Evolutionary conservation across 768 basidiomycete species (phyloP), one percentile per base, ranked within the genome.

Genomic region (Boletus tylopilopsis): DNA sequence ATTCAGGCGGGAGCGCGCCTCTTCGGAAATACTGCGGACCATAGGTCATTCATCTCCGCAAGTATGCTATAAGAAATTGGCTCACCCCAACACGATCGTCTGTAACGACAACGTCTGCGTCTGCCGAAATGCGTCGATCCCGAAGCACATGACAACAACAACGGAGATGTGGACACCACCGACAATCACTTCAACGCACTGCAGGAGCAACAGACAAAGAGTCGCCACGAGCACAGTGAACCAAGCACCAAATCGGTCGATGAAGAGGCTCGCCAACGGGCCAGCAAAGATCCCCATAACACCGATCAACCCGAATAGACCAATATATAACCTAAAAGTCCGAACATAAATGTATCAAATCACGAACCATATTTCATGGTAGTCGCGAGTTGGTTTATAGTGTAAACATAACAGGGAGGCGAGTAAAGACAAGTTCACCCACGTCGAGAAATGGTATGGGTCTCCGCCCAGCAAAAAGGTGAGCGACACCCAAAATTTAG

Each of bases 301-400:
- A 12, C 77, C 77, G 18, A 78, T 61, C 7, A 79, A 66, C 13
- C 76, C 77, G 45, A 79, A 75, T 5, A 79, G 57, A 39, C 77
- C 77, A 35, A 77, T 77, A 24, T 67, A 66, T 45, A 61, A 59
- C 22, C 58, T 51, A 44, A 12, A 40, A 23, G 11, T 29, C 12
- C 36, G 40, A 37, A 18, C 18, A 38, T 9, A 19, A 44, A n/a
- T 4, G 16, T 19, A 32, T 54, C 32, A n/a, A n/a, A n/a, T n/a
- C n/a, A n/a, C n/a, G n/a, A n/a, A n/a, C n/a, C 29, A 30, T 30
- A n/a, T 53, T 30, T 40, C 23, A 22, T 30, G 21, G 18, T 18
- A 11, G 30, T 25, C 11, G 7, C 22, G n/a, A 41, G 11, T 2
- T 24, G n/a, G n/a, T n/a, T n/a, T n/a, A 18, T 27, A 12, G 5